Conservation (phyloP, 208 protist genomes). For the Trichomonas vaginalis region DNA sequence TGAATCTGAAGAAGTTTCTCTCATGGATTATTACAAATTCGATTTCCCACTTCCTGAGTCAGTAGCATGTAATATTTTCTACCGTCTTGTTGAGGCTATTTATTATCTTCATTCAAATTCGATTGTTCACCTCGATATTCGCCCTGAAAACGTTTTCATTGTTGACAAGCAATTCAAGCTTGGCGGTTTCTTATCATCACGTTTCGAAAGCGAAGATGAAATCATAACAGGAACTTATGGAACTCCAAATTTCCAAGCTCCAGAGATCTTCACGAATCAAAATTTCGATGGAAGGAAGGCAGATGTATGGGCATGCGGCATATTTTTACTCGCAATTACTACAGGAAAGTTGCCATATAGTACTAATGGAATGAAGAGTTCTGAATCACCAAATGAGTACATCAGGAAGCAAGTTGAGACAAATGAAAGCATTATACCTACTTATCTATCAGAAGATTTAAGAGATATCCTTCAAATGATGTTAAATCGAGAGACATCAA, state of each 20-base stretch:
- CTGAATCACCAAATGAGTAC: neutral
- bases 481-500: neutral
- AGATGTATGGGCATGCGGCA: neutral
- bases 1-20: neutral
- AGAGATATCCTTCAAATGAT: neutral
- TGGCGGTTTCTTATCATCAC: neutral
- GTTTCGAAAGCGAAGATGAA: neutral
- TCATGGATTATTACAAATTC: neutral
- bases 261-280: neutral
- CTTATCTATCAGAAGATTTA: neutral
- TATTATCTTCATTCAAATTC: conserved; percentile 38
- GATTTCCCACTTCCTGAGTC: neutral
- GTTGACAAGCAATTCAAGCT: conserved; percentile 23
- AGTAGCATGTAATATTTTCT: neutral
- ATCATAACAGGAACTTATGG: neutral
- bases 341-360: neutral
- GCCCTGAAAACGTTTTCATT: conserved; percentile 48
- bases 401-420: neutral
- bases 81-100: conserved; percentile 39
- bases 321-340: neutral
- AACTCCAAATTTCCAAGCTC: neutral
- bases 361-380: neutral
- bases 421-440: neutral
- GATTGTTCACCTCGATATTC: conserved; percentile 45
- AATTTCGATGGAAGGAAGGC: neutral